Base-by-base conservation (phyloP, 1,284 basidiomycete genomes). In the Trametes sp. region DNA sequence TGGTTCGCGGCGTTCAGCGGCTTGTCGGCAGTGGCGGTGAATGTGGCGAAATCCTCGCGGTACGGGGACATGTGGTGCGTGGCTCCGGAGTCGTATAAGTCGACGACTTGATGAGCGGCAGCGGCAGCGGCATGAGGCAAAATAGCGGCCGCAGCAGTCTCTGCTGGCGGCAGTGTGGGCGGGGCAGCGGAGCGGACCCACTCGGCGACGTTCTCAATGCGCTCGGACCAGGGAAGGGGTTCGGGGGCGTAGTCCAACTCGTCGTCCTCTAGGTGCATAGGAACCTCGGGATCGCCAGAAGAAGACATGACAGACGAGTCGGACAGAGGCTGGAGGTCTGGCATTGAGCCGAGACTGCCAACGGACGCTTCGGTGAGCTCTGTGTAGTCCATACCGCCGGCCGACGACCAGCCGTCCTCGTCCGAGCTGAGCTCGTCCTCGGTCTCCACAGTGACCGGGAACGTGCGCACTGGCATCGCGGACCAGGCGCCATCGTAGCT, bases 11-110 rank as follows among this genome's bases (percentile, higher is more conserved):
- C 38, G 29, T 51, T 51, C 23, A 58, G 33, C 21, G 28, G 9
- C 24, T 23, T 23, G 7, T 29, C 19, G 8, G 46, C 9, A 8
- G 41, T 52, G 13, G 8, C 48, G 4, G 21, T 41, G 29, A 58
- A 51, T 19, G 42, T 16, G 16, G 19, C 35, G 36, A 58, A 58
- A 38, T 58, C 48, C 21, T 58, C 23, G 35, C 48, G 56, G 48
- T 35, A 36, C 31, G 44, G 54, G 1, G 42, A 46, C 42, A 56
- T 46, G 33, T 56, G 54, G 36, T 10, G 57, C 50, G 49, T 78
- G 66, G 38, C 75, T 69, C 0, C 76, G 16, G 75, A 78, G 66
- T 79, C 74, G 53, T 70, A 74, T 16, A 78, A 64, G 44, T 74
- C 70, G 28, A 54, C 63, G 13, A 21, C 28, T 4, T 50, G 56